Evolutionary conservation across 2,329 filamentous ascomycete genomes (phyloP), one percentile per base, ranked within the genome.

Genomic region (Talaromyces rugulosus): DNA sequence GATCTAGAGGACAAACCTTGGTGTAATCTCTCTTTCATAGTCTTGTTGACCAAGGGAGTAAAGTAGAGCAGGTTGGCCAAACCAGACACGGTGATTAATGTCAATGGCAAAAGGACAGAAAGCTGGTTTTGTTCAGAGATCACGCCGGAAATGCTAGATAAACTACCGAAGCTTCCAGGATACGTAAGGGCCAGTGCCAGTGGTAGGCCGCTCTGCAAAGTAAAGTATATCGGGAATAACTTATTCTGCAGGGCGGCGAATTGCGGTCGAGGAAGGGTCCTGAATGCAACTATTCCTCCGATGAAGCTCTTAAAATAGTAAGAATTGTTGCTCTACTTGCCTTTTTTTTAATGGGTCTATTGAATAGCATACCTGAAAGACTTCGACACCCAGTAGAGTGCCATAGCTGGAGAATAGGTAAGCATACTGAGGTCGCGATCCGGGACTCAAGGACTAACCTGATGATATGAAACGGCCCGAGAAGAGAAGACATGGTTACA

Each of bases 201-300:
- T 0, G 95, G 91, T 0, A 94, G 80, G 5, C 83, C 82, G 4
- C 91, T 88, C 78, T 98, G 94, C 62, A 98, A 80, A 53, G 85
- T 82, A 75, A 98, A 98, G 82, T 96, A 99, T 69, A 91, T 83
- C 8, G 77, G 77, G 79, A 97, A 96, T 59, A 93, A 85, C 65
- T 86, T 86, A 66, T 87, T 83, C 77, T 97, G 94, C 34, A 97
- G 84, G 18, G 87, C 82, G 30, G 89, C 86, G 80, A 99, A 98
- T 72, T 91, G 87, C 0, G 91, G 86, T 30, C 91, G 87, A 30
- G 91, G 87, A 42, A 97, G 86, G 11, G 85, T 83, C 71, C 84
- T 87, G 82, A 89, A 96, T 70, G 91, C 87, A 60, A 93, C 81
- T 58, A 92, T 86, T 62, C 92, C 87, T 57, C 80, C 81, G 63